Evolutionary conservation across 2,329 filamentous ascomycete species (phyloP), one percentile per base, ranked within the genome.

Genomic region (Zelopaecilomyces penicillatus): DNA sequence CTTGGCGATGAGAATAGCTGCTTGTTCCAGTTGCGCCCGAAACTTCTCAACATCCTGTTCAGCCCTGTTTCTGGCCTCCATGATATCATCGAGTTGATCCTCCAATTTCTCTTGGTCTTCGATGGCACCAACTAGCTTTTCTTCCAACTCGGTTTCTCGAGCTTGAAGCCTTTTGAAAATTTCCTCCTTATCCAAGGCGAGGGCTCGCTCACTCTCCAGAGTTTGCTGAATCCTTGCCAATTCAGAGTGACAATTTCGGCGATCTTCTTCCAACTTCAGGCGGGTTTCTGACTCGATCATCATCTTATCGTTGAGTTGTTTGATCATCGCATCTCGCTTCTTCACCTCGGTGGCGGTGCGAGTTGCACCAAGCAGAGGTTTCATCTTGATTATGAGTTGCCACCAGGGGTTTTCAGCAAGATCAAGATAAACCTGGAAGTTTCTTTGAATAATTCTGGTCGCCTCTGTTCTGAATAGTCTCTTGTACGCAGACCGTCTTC

Each of bases 161-260:
- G 83, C 71, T 60, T 96, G 93, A 26, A 98, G 73, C n/a, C 94
- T 81, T 61, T 91, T 94, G 73, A 97, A 98, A 48, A 99, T 98
- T 58, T 98, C 93, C 61, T 99, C 94, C 62, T 98, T 98, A 65
- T 99, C 93, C 5, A 98, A 71, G 1, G 93, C 93, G 36, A 98
- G 74, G n/a, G 91, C 87, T 41, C 93, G 82, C 65, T 98, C 94
- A 53, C 90, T 95, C 63, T 98, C 94, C 2, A 99, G 74, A 0
- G 87, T 95, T 56, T 97, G 88, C 61, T 96, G 90, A 39, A 97
- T 87, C 30, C 86, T 82, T 53, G 90, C 79, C 57, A 96, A 84
- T 57, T 98, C 93, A 10, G 83, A 74, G 54, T 97, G 86, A 2
- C 87, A 86, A 49, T 89, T 85, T 36, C 93, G 79, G 30, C 90